Evolutionary conservation across 768 basidiomycete genomes (phyloP), one percentile per base, ranked within the genome.

Genomic region (Lactarius quietus): DNA sequence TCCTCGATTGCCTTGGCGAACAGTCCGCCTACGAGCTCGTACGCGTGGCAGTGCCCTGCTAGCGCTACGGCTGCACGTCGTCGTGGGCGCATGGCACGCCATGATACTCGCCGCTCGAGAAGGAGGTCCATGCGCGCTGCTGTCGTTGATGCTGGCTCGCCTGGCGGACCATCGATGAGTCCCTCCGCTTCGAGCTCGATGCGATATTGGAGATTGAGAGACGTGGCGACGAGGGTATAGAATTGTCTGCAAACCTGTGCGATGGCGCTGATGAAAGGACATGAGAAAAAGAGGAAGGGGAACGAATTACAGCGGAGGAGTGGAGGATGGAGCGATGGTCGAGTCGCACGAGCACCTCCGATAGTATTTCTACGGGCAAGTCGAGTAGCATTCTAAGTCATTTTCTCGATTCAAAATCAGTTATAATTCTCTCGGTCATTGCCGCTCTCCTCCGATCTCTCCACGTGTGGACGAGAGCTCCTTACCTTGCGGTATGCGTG

Each of bases 1-100:
- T 53, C 62, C 39, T 66, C 59, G 6, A 66, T 41, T 18, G 60
- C 57, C 1, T 56, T 61, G 39, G 80, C 83, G 71, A 87, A 86
- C 0, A 85, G 71, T 0, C 86, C 86, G 0, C 78, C 82, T 5
- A 87, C 86, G 65, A 88, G 77, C 65, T 88, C 86, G 69, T 88
- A 88, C 5, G 84, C 83, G 54, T 76, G 76, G 61, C 80, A 82
- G 3, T 70, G 66, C 0, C 77, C 81, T 0, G 76, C 71, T 39
- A 79, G 70, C 6, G 74, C 72, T 0, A 80, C 71, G 0, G 65
- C 55, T 1, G 68, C 63, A 15, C 66, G 68, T 0, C 64, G 63
- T 7, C 61, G 66, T 74, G 77, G 77, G 64, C 68, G 15, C 79
- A 69, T 20, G 67, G 69, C 60, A 0, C 68, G 41, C 81, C 82